A percentile compares a stretch with the other conserved stretches of the same genome.
These are phyloP conservation scores for Petunia hybrid DNA, from an alignment of 305 asterid species.

Conservation along the genomic window DNA sequence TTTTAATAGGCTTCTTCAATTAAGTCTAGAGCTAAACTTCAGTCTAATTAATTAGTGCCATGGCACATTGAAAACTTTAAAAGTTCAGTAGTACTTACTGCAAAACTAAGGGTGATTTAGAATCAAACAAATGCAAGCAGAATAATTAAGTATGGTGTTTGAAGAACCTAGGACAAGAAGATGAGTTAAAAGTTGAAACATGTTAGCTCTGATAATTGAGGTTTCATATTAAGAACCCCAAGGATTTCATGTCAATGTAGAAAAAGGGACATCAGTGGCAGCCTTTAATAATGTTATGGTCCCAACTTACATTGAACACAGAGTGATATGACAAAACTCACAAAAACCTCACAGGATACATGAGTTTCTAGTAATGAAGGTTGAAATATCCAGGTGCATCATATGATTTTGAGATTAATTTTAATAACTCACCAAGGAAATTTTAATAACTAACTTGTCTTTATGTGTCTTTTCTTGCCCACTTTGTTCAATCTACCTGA, in stretches of 20 bases:
- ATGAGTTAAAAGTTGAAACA: constrained; percentile 22
- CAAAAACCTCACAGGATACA: constrained; percentile 12
- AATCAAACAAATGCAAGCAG: neutral
- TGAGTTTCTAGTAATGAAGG: neutral
- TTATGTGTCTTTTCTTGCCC: neutral
- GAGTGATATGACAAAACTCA: constrained; percentile 26
- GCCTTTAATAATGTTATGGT: constrained; percentile 30
- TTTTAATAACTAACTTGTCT: neutral
- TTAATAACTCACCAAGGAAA: neutral
- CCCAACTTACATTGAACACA: constrained; percentile 29
- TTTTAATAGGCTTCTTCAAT: neutral
- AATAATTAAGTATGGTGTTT: neutral
- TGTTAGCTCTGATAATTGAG: constrained; percentile 18
- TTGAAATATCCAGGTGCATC: constrained; percentile 10
- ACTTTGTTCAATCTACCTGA: neutral
- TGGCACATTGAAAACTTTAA: neutral
- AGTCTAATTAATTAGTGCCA: neutral
- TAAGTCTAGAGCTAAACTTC: neutral
- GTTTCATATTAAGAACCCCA: neutral
- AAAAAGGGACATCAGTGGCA: constrained; percentile 14
- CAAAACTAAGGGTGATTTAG: neutral
- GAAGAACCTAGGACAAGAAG: constrained; percentile 29
- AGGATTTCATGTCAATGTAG: constrained; percentile 23
- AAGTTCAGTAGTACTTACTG: neutral
- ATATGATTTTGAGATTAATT: constrained; percentile 1